A percentile compares a stretch with the other conserved stretches of the same genome.
Evolutionary conservation across 768 basidiomycete genomes (phyloP).

Genomic region (Asterophora lycoperdoides): DNA sequence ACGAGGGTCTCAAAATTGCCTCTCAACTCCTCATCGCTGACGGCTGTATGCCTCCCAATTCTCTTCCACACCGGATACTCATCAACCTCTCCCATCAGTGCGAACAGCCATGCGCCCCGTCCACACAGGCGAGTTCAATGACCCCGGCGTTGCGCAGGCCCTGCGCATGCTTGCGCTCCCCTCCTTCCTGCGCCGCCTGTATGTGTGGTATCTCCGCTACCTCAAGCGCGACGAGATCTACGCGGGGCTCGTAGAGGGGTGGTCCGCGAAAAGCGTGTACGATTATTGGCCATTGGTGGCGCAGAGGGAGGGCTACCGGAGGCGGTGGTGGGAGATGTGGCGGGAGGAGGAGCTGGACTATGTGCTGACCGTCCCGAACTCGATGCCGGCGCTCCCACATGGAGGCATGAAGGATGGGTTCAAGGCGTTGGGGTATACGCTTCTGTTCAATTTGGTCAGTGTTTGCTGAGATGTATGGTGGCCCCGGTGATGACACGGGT

Average conservation of each 20-base stretch:
- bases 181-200: slow-evolving; percentile 40
- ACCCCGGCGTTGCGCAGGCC: slow-evolving; percentile 22
- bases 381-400: slow-evolving; percentile 52
- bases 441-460: slow-evolving; percentile 55
- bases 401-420: slow-evolving; percentile 48
- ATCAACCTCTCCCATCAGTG: background rate
- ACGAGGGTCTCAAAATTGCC: slow-evolving; percentile 48
- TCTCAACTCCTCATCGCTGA: slow-evolving; percentile 51
- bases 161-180: slow-evolving; percentile 42
- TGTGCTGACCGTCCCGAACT: slow-evolving; percentile 54
- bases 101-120: slow-evolving; percentile 10
- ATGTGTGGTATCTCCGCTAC: slow-evolving; percentile 48
- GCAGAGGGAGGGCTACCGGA: slow-evolving; percentile 40
- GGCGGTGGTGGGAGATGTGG: slow-evolving; percentile 39
- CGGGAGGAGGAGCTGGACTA: slow-evolving; percentile 47
- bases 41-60: slow-evolving; percentile 28
- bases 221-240: slow-evolving; percentile 49
- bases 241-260: slow-evolving; percentile 48
- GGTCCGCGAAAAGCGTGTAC: slow-evolving; percentile 37
- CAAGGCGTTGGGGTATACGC: slow-evolving; percentile 54
- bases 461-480: slow-evolving; percentile 12
- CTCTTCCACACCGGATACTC: background rate
- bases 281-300: slow-evolving; percentile 48
- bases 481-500: background rate
- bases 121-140: slow-evolving; percentile 13